These are phyloP conservation scores for Leccinum solheimii DNA, from an alignment of 1,284 basidiomycete genomes.

Conservation along the genomic window DNA sequence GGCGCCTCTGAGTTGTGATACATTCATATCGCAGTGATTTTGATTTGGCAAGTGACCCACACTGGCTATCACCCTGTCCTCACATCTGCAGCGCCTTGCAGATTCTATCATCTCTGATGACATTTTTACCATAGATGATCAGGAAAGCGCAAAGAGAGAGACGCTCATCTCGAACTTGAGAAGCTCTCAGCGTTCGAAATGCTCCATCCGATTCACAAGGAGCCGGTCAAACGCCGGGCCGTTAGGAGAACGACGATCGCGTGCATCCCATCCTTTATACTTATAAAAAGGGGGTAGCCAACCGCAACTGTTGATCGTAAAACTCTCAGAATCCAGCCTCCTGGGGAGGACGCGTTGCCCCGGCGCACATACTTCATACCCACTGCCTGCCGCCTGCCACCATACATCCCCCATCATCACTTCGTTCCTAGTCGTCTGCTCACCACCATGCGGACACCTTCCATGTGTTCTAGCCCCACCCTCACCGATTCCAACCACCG, in stretches of 20 bases:
- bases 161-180: constrained; percentile 15
- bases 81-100: neutral
- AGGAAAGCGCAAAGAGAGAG: neutral
- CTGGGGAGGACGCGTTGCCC: neutral
- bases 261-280: constrained; percentile 14
- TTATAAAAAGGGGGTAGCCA: constrained; percentile 12
- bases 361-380: constrained; percentile 1
- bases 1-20: neutral
- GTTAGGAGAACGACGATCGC: constrained; percentile 1
- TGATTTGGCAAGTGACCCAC: neutral
- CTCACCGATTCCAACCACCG: constrained; percentile 13
- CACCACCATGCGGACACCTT: constrained; percentile 18
- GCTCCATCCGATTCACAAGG: constrained; percentile 7
- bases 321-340: constrained; percentile 4
- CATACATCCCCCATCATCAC: constrained; percentile 4
- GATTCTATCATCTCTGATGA: neutral
- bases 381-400: neutral
- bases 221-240: constrained; percentile 7
- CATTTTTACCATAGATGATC: constrained; percentile 1
- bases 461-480: constrained; percentile 22
- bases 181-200: constrained; percentile 12
- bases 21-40: neutral
- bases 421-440: neutral
- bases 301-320: neutral
- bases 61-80: neutral